Evolutionary conservation across 2,329 filamentous ascomycete genomes (phyloP).

Genomic region (Hymenoscyphus infarciens): DNA sequence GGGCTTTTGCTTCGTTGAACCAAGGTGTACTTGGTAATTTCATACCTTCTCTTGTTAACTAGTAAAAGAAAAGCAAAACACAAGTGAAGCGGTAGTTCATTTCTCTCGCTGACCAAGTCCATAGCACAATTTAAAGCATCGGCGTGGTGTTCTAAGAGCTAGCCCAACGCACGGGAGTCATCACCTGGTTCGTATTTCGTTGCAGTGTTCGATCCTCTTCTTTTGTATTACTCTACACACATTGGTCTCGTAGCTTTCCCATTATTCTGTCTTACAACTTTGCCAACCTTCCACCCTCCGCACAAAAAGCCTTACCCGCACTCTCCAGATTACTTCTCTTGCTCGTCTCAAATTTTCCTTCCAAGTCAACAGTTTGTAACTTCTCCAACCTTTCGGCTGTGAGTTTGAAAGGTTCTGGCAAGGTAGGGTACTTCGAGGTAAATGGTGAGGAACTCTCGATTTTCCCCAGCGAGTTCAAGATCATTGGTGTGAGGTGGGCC

Average conservation of each 20-base stretch:
- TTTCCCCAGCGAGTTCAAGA: slow-evolving; percentile 27
- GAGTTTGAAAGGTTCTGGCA: slow-evolving; percentile 32
- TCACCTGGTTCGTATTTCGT: too few species aligned
- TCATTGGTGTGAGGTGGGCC: slow-evolving; percentile 30
- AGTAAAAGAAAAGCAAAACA: too few species aligned
- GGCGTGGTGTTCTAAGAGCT: too few species aligned
- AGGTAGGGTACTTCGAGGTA: slow-evolving; percentile 26
- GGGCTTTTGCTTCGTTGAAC: not conserved
- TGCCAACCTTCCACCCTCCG: not conserved
- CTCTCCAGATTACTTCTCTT: slow-evolving; percentile 16
- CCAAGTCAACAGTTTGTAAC: slow-evolving; percentile 20
- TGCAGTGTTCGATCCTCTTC: not conserved
- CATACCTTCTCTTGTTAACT: not conserved
- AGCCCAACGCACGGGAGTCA: too few species aligned
- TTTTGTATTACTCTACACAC: not conserved
- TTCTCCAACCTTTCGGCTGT: slow-evolving; percentile 31
- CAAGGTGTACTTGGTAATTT: not conserved
- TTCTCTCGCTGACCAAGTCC: too few species aligned
- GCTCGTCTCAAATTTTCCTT: slow-evolving; percentile 9
- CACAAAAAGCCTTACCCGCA: slow-evolving; percentile 23
- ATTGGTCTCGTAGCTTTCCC: too few species aligned
- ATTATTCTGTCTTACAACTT: not conserved
- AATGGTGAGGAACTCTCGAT: slow-evolving; percentile 23
- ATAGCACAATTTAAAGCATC: too few species aligned
- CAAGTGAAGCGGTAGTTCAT: too few species aligned